These are phyloP conservation scores for Cinnamomum micranthum DNA, from an alignment of 164 flowering plant species.

Conservation along the genomic window DNA sequence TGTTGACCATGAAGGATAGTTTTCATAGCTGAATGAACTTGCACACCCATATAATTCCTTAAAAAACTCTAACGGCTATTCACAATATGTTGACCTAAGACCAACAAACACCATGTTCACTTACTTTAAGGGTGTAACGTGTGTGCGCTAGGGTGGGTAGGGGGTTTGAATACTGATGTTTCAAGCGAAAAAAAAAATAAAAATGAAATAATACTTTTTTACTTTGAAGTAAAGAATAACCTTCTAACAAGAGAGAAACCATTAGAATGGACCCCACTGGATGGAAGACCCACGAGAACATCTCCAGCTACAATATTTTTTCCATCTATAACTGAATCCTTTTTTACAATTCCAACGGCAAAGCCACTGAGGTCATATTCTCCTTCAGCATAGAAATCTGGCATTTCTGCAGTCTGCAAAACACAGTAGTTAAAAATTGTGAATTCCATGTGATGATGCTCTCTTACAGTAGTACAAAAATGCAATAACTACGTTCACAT, in stretches of 20 bases:
- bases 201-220: too few relatives aligned
- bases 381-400: constrained; percentile 14
- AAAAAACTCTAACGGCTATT: too few relatives aligned
- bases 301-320: constrained; percentile 78
- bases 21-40: too few relatives aligned
- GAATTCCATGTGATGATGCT: neutral
- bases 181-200: too few relatives aligned
- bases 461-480: neutral
- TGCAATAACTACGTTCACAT: neutral
- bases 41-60: too few relatives aligned
- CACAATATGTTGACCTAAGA: too few relatives aligned
- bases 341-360: constrained; percentile 85
- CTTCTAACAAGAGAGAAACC: constrained; percentile 98
- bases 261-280: constrained; percentile 98
- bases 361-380: constrained; percentile 95
- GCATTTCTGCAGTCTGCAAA: constrained; percentile 75
- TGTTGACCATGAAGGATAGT: too few relatives aligned
- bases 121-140: neutral
- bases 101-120: too few relatives aligned
- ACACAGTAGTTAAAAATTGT: neutral
- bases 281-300: constrained; percentile 87
- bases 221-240: constrained; percentile 25
- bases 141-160: neutral
- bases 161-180: neutral
- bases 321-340: constrained; percentile 85